Evolutionary conservation across 1,284 basidiomycete species (phyloP), one percentile per base, ranked within the genome.

Genomic region (Thecaphora frezii): DNA sequence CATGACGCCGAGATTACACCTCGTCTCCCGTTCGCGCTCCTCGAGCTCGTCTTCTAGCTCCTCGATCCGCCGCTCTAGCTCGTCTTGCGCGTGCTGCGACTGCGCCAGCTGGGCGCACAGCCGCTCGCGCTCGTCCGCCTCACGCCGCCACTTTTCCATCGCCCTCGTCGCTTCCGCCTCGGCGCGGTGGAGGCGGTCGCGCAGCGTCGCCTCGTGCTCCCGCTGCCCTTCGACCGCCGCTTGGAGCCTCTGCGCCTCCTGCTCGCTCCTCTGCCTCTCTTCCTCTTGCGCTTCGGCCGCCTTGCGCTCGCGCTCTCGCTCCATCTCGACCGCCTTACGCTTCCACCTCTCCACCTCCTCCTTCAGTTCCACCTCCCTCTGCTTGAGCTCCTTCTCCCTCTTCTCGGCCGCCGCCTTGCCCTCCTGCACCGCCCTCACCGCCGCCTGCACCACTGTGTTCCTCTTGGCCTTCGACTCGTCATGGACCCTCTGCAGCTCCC

Each of bases 281-380:
- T 56, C 58, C 30, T 62, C 44, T 2, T 54, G 48, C 14, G 39
- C 37, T 23, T 54, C 39, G 18, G 39, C 23, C 7, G 44, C 46
- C 1, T 23, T 30, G 18, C 33, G 46, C 18, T 58, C 54, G 21
- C 46, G 48, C 37, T 44, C 58, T 24, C 58, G 38, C 26, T 28
- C 48, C 33, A 58, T 55, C 28, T 66, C 55, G 22, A 54, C 58
- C 2, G 36, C 42, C 1, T 30, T 46, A 13, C 61, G 44, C 46
- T 42, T 66, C 5, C 61, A 52, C 7, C 36, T 43, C 10, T 36
- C 33, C 13, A 59, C 44, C 0, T 58, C 54, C n/a, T n/a, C n/a
- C n/a, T n/a, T n/a, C n/a, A n/a, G n/a, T 4, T 58, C 64, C 42
- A 66, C 56, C 48, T 62, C 64, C 48, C 46, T 62, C 28, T 66